phyloP scores from a whole-genome alignment of 176 grass and related monocot genomes.

The Oryza meridionalis region DNA sequence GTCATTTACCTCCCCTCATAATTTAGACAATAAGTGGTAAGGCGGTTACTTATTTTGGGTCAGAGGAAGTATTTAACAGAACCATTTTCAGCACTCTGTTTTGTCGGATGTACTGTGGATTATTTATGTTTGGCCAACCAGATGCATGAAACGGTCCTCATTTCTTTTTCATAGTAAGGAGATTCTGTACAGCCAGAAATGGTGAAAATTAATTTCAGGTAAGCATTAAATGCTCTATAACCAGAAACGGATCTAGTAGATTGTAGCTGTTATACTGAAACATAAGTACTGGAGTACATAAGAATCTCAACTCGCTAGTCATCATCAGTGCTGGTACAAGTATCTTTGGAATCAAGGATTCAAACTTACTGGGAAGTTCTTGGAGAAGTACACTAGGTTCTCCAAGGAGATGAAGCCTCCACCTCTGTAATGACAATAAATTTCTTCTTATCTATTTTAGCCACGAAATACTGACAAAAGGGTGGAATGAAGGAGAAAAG shows the following conservation, averaged over 20 bases:
- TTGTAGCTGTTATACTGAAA: neutral
- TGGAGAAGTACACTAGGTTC: slow-evolving; percentile 90
- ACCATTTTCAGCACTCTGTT: neutral
- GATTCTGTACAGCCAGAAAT: neutral
- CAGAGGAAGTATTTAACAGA: neutral
- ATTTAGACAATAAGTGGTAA: too few relatives aligned
- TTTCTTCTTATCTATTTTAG: slow-evolving; percentile 25
- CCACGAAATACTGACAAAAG: neutral
- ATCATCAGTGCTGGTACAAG: neutral
- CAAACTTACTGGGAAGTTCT: slow-evolving; percentile 76
- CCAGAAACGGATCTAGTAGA: neutral
- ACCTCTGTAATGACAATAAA: slow-evolving; percentile 59
- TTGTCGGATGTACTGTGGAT: neutral
- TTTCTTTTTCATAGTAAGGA: neutral
- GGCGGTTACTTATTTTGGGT: too few relatives aligned
- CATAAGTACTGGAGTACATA: slow-evolving; percentile 5
- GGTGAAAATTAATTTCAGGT: neutral
- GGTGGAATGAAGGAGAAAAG: neutral
- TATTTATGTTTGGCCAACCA: neutral
- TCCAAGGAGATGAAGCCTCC: slow-evolving; percentile 99
- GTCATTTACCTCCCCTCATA: too few relatives aligned
- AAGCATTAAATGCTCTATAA: neutral
- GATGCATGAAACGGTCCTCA: neutral
- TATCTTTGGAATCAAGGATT: slow-evolving; percentile 21
- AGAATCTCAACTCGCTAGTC: neutral